Evolutionary conservation across 2,329 filamentous ascomycete genomes (phyloP), one percentile per base, ranked within the genome.

Genomic region (Paraconiothyrium sp.): DNA sequence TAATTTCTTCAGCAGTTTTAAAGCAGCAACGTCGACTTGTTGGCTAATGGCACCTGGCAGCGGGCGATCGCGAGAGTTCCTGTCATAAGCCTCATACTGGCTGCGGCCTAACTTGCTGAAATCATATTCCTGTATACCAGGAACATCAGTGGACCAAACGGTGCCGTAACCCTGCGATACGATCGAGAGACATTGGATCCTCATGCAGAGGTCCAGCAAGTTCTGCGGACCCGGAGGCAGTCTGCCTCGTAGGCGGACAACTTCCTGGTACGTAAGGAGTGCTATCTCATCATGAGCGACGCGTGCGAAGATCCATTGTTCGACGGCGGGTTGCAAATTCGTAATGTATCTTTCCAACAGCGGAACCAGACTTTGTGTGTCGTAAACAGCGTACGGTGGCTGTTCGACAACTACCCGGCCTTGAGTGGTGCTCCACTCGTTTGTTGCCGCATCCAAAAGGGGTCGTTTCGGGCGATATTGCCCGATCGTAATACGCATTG

Each of bases 91-190:
- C 61, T 77, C 75, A 48, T 78, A 78, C 24, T 61, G 67, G 58
- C 72, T 76, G 30, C 64, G 65, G 7, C 76, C 76, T 20, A 77
- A 57, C 27, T 63, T 64, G 20, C 66, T 60, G 54, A 72, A 78
- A 54, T 78, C 75, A 44, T 73, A 73, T 50, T 73, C 69, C 27
- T 70, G 66, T 51, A 78, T 73, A 1, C 74, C 74, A 11, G 73
- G 73, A 39, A 77, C 71, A 46, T 73, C 64, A 20, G 72, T 66
- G 0, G 72, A 73, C 61, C 64, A 70, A 16, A 78, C 74, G 0
- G 72, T 72, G n/a, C 76, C 76, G 43, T 77, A 78, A 16, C 76
- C 76, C 60, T 78, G 76, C 10, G 74, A 77, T 13, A 78, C 70
- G 11, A 78, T 68, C 2, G 76, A 77, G 4, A 76, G 65, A 52